Conservation (phyloP, 106 monocot genomes). For the Dioscorea zingiberensis region DNA sequence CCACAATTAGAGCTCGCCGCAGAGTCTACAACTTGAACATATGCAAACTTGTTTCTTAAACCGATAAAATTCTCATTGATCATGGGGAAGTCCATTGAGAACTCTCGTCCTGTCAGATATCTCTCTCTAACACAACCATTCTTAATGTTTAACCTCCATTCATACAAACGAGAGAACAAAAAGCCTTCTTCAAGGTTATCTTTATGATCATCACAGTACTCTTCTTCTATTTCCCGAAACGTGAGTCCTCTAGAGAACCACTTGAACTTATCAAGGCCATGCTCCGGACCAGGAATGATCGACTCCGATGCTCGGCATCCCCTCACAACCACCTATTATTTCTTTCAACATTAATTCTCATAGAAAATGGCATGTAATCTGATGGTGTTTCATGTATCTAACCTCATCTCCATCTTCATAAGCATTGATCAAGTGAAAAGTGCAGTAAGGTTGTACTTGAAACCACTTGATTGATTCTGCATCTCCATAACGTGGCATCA, state of each 20-base stretch:
- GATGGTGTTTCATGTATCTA: too few species aligned
- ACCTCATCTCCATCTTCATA: conserved; percentile 7
- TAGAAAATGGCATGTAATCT: too few species aligned
- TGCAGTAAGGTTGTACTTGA: not conserved
- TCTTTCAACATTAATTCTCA: too few species aligned
- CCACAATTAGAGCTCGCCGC: conserved; percentile 27
- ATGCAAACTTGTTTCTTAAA: conserved; percentile 28
- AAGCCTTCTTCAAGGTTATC: conserved; percentile 12
- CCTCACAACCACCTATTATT: conserved; percentile 46
- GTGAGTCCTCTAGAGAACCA: conserved; percentile 32
- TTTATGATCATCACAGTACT: not conserved
- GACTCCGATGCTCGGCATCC: conserved; percentile 27
- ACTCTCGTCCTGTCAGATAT: conserved; percentile 30
- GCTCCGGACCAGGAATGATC: conserved; percentile 44
- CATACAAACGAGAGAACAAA: conserved; percentile 29
- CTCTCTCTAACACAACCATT: conserved; percentile 26
- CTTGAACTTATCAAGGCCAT: conserved; percentile 15
- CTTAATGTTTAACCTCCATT: conserved; percentile 48
- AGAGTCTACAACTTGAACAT: conserved; percentile 38
- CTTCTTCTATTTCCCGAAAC: not conserved
- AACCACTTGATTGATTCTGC: conserved; percentile 44
- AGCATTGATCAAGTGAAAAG: not conserved
- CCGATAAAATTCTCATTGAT: conserved; percentile 33
- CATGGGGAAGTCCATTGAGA: conserved; percentile 33
- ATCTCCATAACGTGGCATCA: conserved; percentile 55